These are phyloP conservation scores for Cryptosporidium felis DNA, from an alignment of 169 alveolate species.

Conservation along the genomic window DNA sequence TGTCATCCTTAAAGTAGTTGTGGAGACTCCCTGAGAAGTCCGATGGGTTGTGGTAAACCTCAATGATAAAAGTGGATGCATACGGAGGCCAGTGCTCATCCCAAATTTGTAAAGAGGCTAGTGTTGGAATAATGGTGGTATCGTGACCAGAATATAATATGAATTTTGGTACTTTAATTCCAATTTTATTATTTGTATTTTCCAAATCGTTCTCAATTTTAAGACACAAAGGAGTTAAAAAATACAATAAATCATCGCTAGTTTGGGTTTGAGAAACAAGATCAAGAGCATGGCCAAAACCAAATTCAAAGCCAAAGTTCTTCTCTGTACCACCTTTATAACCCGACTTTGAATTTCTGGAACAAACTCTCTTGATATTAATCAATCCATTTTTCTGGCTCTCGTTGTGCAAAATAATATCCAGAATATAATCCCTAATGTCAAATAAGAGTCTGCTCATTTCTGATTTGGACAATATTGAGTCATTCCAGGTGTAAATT, in stretches of 20 bases:
- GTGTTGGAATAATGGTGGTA: conserved; percentile 59
- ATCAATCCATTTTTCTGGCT: background rate
- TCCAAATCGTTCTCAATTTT: background rate
- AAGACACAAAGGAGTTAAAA: background rate
- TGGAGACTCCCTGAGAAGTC: background rate
- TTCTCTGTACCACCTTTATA: too few relatives aligned
- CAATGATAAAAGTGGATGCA: conserved; percentile 68
- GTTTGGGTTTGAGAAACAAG: background rate
- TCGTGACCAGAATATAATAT: conserved; percentile 66
- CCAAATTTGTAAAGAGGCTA: conserved; percentile 58
- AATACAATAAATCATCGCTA: background rate
- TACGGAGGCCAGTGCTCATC: conserved; percentile 69
- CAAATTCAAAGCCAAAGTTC: too few relatives aligned
- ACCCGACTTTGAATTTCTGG: background rate
- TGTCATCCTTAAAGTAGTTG: background rate
- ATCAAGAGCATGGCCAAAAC: too few relatives aligned
- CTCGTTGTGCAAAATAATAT: conserved; percentile 4
- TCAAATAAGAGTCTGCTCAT: conserved; percentile 60
- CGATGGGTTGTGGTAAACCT: conserved; percentile 7
- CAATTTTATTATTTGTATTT: background rate
- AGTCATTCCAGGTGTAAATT: conserved; percentile 60
- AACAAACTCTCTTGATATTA: background rate
- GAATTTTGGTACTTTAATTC: conserved; percentile 38
- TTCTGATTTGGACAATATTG: conserved; percentile 49
- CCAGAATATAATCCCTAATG: conserved; percentile 29